phyloP scores from a whole-genome alignment of 208 protist genomes.

The Wallacemonas rigidus region DNA sequence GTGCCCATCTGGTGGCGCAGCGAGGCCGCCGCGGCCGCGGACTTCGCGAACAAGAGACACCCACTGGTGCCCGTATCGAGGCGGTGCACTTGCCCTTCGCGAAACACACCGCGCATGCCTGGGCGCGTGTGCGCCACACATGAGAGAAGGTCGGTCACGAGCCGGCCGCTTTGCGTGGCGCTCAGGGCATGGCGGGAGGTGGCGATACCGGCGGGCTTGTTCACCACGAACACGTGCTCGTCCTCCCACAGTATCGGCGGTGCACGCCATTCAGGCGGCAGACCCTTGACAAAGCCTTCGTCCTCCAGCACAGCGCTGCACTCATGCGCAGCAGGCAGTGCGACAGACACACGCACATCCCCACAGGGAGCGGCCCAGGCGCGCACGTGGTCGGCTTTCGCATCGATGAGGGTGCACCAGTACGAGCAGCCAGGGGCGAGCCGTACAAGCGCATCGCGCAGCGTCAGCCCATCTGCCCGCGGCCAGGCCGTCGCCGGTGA shows the following conservation, averaged over 20 bases:
- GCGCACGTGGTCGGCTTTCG: slow-evolving; percentile 21
- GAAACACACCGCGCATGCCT: slow-evolving; percentile 33
- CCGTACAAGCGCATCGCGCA: slow-evolving; percentile 30
- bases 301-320: slow-evolving; percentile 45
- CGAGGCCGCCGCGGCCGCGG: slow-evolving; percentile 41
- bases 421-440: slow-evolving; percentile 73
- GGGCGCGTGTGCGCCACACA: slow-evolving; percentile 29
- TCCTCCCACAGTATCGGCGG: slow-evolving; percentile 72
- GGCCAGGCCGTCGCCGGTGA: background rate
- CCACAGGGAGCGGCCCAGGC: slow-evolving; percentile 35
- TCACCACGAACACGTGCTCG: slow-evolving; percentile 63
- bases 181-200: slow-evolving; percentile 77
- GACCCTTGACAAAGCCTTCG: background rate
- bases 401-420: slow-evolving; percentile 68
- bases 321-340: slow-evolving; percentile 57
- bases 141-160: slow-evolving; percentile 52
- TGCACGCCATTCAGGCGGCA: background rate
- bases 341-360: slow-evolving; percentile 55
- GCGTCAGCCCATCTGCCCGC: slow-evolving; percentile 14
- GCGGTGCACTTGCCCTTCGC: slow-evolving; percentile 82
- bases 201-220: slow-evolving; percentile 75
- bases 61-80: slow-evolving; percentile 82
- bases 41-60: slow-evolving; percentile 73
- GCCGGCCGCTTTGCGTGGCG: slow-evolving; percentile 40
- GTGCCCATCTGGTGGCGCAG: slow-evolving; percentile 86